phyloP scores from a whole-genome alignment of 139 green algal species.

The Picochlorum sp. region DNA sequence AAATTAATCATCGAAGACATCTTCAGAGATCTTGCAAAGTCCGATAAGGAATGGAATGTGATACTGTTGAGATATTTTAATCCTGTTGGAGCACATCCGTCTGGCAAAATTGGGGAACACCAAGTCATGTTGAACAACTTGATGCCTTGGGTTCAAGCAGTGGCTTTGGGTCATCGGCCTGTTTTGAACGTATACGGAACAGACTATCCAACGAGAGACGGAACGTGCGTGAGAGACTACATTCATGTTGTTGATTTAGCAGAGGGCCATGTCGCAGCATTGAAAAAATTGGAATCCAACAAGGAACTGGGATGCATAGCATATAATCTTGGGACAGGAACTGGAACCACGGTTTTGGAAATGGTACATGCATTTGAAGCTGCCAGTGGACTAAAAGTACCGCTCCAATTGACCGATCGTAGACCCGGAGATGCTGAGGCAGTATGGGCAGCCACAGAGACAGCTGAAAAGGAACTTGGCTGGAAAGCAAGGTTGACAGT shows the following conservation, averaged over 20 bases:
- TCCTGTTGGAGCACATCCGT: slow-evolving; percentile 42
- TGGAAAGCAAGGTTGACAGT: slow-evolving; percentile 81
- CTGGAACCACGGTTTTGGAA: slow-evolving; percentile 87
- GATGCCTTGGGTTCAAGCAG: slow-evolving; percentile 96
- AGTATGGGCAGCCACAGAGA: slow-evolving; percentile 79
- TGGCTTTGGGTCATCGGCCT: slow-evolving; percentile 74
- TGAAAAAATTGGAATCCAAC: slow-evolving; percentile 58
- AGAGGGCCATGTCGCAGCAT: slow-evolving; percentile 75
- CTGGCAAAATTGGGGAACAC: slow-evolving; percentile 86
- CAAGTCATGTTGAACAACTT: slow-evolving; percentile 96
- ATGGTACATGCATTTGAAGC: slow-evolving; percentile 88
- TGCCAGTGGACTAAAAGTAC: slow-evolving; percentile 65
- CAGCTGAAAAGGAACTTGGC: slow-evolving; percentile 79
- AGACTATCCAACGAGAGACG: slow-evolving; percentile 88
- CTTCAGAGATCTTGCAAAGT: slow-evolving; percentile 48
- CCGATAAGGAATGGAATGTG: slow-evolving; percentile 74
- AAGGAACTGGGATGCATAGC: slow-evolving; percentile 54
- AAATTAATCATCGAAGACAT: slow-evolving; percentile 98
- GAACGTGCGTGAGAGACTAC: slow-evolving; percentile 90
- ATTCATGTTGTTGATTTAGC: slow-evolving; percentile 96
- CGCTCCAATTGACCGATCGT: slow-evolving; percentile 45
- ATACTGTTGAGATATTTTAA: slow-evolving; percentile 37
- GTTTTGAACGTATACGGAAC: slow-evolving; percentile 85
- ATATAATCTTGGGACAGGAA: slow-evolving; percentile 92
- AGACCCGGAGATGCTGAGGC: slow-evolving; percentile 69